A percentile compares a stretch with the other conserved stretches of the same genome.
These are phyloP conservation scores for Neofusicoccum umdonicola DNA, from an alignment of 2,329 filamentous ascomycete genomes.

Conservation along the genomic window DNA sequence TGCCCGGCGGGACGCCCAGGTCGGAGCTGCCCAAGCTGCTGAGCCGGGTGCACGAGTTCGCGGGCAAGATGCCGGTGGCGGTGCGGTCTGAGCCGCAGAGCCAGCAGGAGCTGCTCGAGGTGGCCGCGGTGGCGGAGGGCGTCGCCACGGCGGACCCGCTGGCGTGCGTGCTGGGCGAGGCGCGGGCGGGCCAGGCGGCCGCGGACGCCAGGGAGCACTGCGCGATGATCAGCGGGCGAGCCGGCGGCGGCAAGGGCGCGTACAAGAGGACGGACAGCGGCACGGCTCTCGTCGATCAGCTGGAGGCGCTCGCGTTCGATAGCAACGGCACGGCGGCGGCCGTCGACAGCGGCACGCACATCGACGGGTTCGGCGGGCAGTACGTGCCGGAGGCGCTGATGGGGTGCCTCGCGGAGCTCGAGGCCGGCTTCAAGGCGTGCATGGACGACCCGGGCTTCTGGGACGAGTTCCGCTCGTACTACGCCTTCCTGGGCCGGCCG, in stretches of 20 bases:
- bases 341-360: background rate
- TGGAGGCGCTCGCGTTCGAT: constrained; percentile 50
- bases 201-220: no score
- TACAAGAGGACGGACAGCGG: constrained; percentile 57
- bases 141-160: constrained; percentile 97
- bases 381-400: constrained; percentile 97
- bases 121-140: constrained; percentile 77
- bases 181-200: constrained; percentile 51
- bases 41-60: constrained; percentile 81
- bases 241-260: constrained; percentile 37
- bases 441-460: constrained; percentile 87
- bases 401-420: constrained; percentile 89
- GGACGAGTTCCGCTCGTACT: constrained; percentile 94
- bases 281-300: constrained; percentile 67
- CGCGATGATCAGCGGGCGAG: no score
- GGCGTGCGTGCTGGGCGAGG: constrained; percentile 70
- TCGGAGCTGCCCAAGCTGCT: constrained; percentile 77
- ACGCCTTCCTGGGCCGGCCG: constrained; percentile 93
- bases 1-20: constrained; percentile 83
- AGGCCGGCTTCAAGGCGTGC: constrained; percentile 84
- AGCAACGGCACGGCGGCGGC: background rate
- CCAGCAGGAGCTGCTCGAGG: constrained; percentile 83
- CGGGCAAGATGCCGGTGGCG: constrained; percentile 82
- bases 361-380: constrained; percentile 94
- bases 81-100: constrained; percentile 97